phyloP scores from a whole-genome alignment of 768 basidiomycete genomes.

The Pilatotrama ljubarskyi region DNA sequence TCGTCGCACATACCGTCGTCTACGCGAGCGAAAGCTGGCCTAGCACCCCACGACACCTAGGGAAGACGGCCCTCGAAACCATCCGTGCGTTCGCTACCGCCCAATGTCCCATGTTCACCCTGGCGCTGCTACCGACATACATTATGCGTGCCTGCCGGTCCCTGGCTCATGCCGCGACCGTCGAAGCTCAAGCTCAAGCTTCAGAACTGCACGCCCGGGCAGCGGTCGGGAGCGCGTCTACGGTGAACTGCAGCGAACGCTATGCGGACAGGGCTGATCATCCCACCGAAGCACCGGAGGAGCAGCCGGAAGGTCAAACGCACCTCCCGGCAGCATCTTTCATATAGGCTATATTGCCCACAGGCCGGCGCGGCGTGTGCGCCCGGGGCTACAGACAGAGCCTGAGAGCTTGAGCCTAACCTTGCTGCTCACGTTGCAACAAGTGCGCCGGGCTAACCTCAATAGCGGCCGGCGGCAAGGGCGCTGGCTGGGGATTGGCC shows the following conservation, averaged over 20 bases:
- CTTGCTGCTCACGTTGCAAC: neutral
- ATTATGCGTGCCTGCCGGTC: too few relatives aligned
- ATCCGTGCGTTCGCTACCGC: too few relatives aligned
- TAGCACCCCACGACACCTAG: too few relatives aligned
- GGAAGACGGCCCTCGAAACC: too few relatives aligned
- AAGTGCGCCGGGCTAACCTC: neutral
- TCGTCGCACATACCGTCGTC: neutral
- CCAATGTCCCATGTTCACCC: too few relatives aligned
- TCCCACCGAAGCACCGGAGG: neutral
- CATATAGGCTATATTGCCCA: slow-evolving; percentile 2
- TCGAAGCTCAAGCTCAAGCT: too few relatives aligned
- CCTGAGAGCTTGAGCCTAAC: neutral
- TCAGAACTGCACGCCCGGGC: neutral
- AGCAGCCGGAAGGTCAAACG: neutral
- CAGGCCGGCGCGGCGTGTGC: neutral
- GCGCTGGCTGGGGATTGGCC: neutral
- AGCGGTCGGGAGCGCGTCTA: neutral
- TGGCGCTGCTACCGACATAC: too few relatives aligned
- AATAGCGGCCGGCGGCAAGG: neutral
- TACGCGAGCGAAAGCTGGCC: too few relatives aligned
- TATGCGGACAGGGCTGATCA: neutral
- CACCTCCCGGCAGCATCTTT: slow-evolving; percentile 6
- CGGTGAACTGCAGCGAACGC: neutral
- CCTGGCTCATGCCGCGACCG: too few relatives aligned
- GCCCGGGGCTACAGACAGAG: too few relatives aligned